phyloP scores from a whole-genome alignment of 495 filamentous ascomycete genomes.

The Elasticomyces elasticus region DNA sequence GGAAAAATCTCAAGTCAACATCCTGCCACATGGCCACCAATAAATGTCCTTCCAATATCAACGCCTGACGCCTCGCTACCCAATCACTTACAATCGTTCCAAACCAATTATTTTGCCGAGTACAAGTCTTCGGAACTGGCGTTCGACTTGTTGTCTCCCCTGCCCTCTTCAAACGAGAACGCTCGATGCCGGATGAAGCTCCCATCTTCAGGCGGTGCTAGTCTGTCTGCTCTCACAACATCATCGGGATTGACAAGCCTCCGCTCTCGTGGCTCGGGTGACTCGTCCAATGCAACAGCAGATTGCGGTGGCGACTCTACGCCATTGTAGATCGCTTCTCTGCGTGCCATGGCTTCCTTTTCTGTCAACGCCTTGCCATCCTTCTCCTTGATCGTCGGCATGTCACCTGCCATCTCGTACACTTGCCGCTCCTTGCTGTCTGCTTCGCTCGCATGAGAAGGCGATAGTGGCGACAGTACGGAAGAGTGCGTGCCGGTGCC shows the following conservation, averaged over 20 bases:
- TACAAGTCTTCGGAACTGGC: slow-evolving; percentile 7
- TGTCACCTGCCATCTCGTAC: slow-evolving; percentile 33
- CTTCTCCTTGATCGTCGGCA: slow-evolving; percentile 28
- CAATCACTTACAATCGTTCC: neutral
- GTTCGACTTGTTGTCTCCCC: neutral
- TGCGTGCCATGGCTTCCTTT: slow-evolving; percentile 31
- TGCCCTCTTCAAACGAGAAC: slow-evolving; percentile 13
- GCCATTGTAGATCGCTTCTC: slow-evolving; percentile 32
- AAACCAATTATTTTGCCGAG: neutral
- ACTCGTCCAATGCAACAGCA: neutral
- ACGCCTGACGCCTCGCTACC: neutral
- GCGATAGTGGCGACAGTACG: slow-evolving; percentile 13
- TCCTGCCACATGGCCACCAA: neutral
- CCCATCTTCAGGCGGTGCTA: neutral
- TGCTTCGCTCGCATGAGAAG: slow-evolving; percentile 19
- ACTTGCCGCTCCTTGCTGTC: slow-evolving; percentile 28
- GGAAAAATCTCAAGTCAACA: neutral
- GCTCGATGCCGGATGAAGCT: slow-evolving; percentile 7
- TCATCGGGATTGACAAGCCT: slow-evolving; percentile 7
- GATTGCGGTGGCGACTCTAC: slow-evolving; percentile 21
- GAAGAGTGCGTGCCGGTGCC: slow-evolving; percentile 10
- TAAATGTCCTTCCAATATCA: neutral
- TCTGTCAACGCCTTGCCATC: slow-evolving; percentile 28
- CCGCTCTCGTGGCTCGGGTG: neutral
- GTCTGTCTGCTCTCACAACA: slow-evolving; percentile 2